Percentiles rank a stretch among this genome's conserved stretches.
Conservation (phyloP, 805 yeast genomes). For the Wickerhamiella lipophila region DNA sequence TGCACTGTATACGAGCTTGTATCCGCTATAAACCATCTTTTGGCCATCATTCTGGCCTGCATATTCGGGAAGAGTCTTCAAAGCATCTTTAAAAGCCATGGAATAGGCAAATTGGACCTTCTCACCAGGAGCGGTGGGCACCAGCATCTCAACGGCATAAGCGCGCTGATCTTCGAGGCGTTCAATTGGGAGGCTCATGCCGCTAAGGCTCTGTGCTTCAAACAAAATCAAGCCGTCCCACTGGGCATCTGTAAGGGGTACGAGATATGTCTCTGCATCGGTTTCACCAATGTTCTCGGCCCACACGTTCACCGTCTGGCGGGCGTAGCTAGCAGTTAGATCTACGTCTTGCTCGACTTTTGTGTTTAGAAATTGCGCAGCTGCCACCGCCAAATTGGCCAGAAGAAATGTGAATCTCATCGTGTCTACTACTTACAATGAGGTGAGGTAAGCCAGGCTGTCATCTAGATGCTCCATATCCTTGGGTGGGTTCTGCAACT, state of each 20-base stretch:
- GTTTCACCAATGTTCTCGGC: constrained; percentile 44
- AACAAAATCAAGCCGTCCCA: constrained; percentile 35
- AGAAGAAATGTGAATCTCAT: neutral
- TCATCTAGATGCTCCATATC: constrained; percentile 1
- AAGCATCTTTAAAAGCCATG: constrained; percentile 35
- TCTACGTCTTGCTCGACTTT: constrained; percentile 49
- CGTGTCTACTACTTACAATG: neutral
- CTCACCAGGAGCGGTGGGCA: constrained; percentile 55
- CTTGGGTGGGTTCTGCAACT: neutral
- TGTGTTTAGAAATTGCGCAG: constrained; percentile 42
- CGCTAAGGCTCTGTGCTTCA: constrained; percentile 29
- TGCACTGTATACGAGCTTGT: constrained; percentile 46
- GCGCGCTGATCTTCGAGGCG: constrained; percentile 6
- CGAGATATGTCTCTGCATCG: constrained; percentile 45
- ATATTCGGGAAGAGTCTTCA: constrained; percentile 51
- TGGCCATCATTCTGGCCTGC: constrained; percentile 52
- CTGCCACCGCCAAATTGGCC: constrained; percentile 4
- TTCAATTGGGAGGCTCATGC: constrained; percentile 22
- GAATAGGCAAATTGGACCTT: constrained; percentile 38
- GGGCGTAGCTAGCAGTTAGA: constrained; percentile 50
- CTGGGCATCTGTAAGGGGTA: constrained; percentile 43
- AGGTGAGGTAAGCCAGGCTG: neutral
- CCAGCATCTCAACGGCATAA: constrained; percentile 43
- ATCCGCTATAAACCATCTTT: constrained; percentile 40
- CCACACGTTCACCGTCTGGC: constrained; percentile 45